Conservation (phyloP, 2,329 filamentous ascomycete genomes). For the Stagonosporopsis tanaceti region DNA sequence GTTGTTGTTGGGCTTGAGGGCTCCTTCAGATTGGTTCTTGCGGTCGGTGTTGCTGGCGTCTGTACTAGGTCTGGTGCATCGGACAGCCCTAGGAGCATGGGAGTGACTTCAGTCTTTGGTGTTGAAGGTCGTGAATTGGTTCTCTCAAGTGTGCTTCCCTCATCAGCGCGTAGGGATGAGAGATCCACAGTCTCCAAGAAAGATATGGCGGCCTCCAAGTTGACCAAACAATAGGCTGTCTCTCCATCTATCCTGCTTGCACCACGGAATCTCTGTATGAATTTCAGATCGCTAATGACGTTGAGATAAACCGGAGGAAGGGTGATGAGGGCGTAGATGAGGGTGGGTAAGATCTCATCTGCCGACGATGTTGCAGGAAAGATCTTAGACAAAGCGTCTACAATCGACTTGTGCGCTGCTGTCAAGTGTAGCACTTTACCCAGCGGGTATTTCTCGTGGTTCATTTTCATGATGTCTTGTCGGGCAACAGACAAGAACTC, state of each 20-base stretch:
- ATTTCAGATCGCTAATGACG: slow-evolving; percentile 92
- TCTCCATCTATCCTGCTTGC: slow-evolving; percentile 89
- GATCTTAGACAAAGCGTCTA: slow-evolving; percentile 77
- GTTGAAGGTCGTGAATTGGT: slow-evolving; percentile 57
- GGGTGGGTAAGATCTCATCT: slow-evolving; percentile 94
- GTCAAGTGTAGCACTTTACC: slow-evolving; percentile 92
- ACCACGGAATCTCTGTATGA: slow-evolving; percentile 90
- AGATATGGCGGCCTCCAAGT: slow-evolving; percentile 90
- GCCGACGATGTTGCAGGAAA: slow-evolving; percentile 83
- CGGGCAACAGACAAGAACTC: slow-evolving; percentile 74
- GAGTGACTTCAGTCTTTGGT: slow-evolving; percentile 48
- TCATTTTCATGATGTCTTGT: slow-evolving; percentile 78
- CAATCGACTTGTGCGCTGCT: slow-evolving; percentile 89
- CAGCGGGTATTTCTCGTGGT: slow-evolving; percentile 83
- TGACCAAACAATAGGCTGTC: slow-evolving; percentile 94
- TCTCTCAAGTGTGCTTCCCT: slow-evolving; percentile 70
- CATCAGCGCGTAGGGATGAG: slow-evolving; percentile 83
- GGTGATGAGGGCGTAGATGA: slow-evolving; percentile 95
- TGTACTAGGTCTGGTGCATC: slow-evolving; percentile 51
- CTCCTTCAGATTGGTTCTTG: slow-evolving; percentile 29
- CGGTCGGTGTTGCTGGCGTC: slow-evolving; percentile 46
- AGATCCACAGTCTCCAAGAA: slow-evolving; percentile 96
- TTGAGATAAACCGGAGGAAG: slow-evolving; percentile 85
- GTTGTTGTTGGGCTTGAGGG: slow-evolving; percentile 49
- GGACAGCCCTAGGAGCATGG: slow-evolving; percentile 51